Conservation (phyloP, 441 rosid genomes). For the Metrosideros polymorpha region DNA sequence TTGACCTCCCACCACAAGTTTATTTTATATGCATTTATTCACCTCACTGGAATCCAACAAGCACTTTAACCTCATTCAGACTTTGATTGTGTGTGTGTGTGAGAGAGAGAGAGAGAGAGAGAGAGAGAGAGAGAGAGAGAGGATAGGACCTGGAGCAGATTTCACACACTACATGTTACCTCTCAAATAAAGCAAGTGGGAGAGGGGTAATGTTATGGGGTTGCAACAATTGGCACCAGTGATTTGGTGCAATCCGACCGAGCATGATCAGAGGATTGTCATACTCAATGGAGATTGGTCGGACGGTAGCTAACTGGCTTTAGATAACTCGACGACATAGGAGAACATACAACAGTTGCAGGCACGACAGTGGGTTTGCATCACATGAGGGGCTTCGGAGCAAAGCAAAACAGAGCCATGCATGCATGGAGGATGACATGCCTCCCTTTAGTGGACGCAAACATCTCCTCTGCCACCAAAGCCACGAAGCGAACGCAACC, state of each 20-base stretch:
- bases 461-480: slow-evolving; percentile 6
- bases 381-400: slow-evolving; percentile 17
- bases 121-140: not conserved
- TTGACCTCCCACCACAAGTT: not conserved
- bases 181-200: slow-evolving; percentile 13
- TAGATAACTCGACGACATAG: not conserved
- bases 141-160: slow-evolving; percentile 22
- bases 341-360: not conserved
- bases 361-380: slow-evolving; percentile 6
- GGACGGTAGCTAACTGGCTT: not conserved
- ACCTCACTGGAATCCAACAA: not conserved
- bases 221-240: slow-evolving; percentile 8
- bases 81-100: not conserved
- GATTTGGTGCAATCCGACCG: not conserved
- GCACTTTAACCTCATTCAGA: not conserved
- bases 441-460: slow-evolving; percentile 20
- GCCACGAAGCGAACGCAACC: not conserved
- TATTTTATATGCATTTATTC: not conserved
- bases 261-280: not conserved
- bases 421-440: not conserved
- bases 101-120: not conserved
- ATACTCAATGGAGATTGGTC: not conserved
- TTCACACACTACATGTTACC: slow-evolving; percentile 11
- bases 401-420: not conserved
- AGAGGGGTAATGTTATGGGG: slow-evolving; percentile 6